A percentile compares a stretch with the other conserved stretches of the same genome.
Evolutionary conservation across 768 basidiomycete genomes (phyloP).

Genomic region (Naganishia randhawae): DNA sequence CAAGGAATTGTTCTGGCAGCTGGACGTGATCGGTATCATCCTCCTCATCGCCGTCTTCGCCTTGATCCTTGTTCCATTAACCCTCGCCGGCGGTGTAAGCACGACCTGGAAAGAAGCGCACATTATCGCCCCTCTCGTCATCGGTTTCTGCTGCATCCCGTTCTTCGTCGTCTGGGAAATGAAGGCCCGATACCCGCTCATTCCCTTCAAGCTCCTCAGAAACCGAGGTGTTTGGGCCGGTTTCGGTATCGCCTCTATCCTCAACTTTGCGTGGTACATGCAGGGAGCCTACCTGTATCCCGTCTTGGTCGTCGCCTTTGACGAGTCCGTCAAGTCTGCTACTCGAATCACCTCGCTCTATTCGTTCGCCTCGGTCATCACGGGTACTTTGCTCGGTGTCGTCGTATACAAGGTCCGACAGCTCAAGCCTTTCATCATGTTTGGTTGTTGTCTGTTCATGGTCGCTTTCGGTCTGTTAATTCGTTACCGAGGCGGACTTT

Average conservation of each 20-base stretch:
- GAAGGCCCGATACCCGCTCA: slow-evolving; percentile 23
- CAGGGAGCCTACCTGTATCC: slow-evolving; percentile 47
- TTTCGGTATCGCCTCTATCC: slow-evolving; percentile 41
- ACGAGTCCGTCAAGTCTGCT: slow-evolving; percentile 36
- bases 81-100: slow-evolving; percentile 38
- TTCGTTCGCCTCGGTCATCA: slow-evolving; percentile 44
- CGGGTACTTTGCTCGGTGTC: slow-evolving; percentile 42
- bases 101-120: slow-evolving; percentile 35
- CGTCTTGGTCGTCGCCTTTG: slow-evolving; percentile 43
- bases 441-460: slow-evolving; percentile 40
- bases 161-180: slow-evolving; percentile 35
- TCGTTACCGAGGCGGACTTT: slow-evolving; percentile 35
- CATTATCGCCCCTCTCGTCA: slow-evolving; percentile 47
- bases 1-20: slow-evolving; percentile 45
- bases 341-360: slow-evolving; percentile 44
- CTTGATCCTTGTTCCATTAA: slow-evolving; percentile 50
- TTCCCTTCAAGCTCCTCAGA: slow-evolving; percentile 34
- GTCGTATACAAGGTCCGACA: slow-evolving; percentile 41
- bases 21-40: slow-evolving; percentile 48
- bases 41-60: slow-evolving; percentile 40
- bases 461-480: slow-evolving; percentile 47
- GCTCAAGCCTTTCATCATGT: slow-evolving; percentile 43
- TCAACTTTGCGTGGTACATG: slow-evolving; percentile 36
- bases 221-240: slow-evolving; percentile 44
- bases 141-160: slow-evolving; percentile 43